Conservation (phyloP, 2,329 filamentous ascomycete genomes). For the Onygenales sp. region DNA sequence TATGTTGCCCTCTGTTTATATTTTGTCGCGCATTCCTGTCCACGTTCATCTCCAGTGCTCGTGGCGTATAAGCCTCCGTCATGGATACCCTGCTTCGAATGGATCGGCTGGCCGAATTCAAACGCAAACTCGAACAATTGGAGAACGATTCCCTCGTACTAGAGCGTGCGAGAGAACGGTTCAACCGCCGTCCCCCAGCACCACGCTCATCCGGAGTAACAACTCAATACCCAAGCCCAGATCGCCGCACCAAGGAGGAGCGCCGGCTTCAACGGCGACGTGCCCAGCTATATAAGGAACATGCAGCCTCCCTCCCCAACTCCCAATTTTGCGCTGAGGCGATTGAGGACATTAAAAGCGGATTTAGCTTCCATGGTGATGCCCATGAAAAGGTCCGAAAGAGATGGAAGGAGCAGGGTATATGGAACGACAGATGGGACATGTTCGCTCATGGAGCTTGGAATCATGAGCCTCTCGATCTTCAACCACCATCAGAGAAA, state of each 20-base stretch:
- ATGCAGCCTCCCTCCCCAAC: not conserved
- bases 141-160: not conserved
- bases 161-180: not conserved
- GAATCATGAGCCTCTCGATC: constrained; percentile 11
- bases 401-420: constrained; percentile 19
- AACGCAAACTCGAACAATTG: not conserved
- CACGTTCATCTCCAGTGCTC: no score
- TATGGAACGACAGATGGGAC: constrained; percentile 12
- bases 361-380: not conserved
- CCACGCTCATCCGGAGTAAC: not conserved
- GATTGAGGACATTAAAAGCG: not conserved
- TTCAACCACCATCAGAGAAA: constrained; percentile 6
- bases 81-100: no score
- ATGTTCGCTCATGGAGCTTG: constrained; percentile 4
- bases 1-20: no score
- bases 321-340: not conserved
- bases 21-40: no score
- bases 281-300: not conserved
- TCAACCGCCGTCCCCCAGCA: not conserved
- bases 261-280: not conserved
- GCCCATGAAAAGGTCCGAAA: constrained; percentile 13
- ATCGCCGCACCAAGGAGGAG: not conserved
- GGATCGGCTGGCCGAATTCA: no score
- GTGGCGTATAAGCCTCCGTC: no score
- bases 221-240: not conserved